These are phyloP conservation scores for Nicotiana rustica DNA, from an alignment of 305 asterid genomes.

Conservation along the genomic window DNA sequence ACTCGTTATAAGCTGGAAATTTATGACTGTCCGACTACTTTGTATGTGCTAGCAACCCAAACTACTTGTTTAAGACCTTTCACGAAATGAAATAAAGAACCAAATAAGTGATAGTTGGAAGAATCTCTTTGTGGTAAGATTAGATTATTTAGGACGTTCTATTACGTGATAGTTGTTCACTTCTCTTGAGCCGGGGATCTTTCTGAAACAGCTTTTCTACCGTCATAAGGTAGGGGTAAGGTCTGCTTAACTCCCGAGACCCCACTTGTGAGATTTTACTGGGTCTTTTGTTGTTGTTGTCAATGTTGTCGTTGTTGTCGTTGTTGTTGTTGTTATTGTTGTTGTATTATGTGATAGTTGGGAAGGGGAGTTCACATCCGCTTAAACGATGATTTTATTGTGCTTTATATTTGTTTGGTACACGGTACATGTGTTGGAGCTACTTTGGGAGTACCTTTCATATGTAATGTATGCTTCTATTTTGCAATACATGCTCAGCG, in stretches of 20 bases:
- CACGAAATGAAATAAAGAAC: not conserved
- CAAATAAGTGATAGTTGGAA: constrained; percentile 7
- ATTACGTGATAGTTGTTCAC: not conserved
- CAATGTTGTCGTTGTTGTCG: no score
- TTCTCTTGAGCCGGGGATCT: no score
- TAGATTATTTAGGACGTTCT: not conserved
- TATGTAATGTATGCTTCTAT: not conserved
- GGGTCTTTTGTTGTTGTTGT: no score
- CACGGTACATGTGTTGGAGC: not conserved
- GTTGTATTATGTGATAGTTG: constrained; percentile 1
- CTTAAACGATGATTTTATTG: constrained; percentile 20
- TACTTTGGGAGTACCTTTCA: not conserved
- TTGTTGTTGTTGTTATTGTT: no score
- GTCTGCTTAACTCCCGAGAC: no score
- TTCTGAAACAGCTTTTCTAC: no score
- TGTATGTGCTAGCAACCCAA: not conserved
- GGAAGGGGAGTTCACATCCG: not conserved
- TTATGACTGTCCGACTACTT: not conserved
- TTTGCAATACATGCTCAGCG: constrained; percentile 8
- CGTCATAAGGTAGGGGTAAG: no score
- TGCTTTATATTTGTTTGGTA: not conserved
- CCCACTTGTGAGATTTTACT: no score
- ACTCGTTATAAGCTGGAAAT: not conserved
- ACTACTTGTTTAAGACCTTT: not conserved
- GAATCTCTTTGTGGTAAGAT: not conserved